Evolutionary conservation across 2,329 filamentous ascomycete species (phyloP).

Genomic region (Curvularia verruculosa): DNA sequence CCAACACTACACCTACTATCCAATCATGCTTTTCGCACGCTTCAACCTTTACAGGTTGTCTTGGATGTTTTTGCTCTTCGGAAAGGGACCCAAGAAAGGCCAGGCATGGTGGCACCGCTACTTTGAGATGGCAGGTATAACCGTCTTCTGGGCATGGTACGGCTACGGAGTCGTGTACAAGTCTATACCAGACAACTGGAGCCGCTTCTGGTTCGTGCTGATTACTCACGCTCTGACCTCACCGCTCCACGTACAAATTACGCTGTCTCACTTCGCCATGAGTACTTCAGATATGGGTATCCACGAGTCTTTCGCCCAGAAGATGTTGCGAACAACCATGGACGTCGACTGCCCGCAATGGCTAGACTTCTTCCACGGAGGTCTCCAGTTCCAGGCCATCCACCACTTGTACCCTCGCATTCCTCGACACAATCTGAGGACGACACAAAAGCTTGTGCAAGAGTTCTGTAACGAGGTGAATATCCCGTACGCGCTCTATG

Average conservation of each 20-base stretch:
- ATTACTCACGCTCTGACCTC: conserved; percentile 69
- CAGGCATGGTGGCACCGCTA: conserved; percentile 72
- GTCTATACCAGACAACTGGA: conserved; percentile 63
- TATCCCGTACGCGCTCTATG: conserved; percentile 67
- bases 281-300: conserved; percentile 68
- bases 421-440: conserved; percentile 70
- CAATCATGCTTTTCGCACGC: conserved; percentile 69
- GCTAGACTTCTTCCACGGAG: conserved; percentile 75
- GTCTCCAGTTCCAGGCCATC: conserved; percentile 74
- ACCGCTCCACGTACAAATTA: conserved; percentile 74
- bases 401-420: conserved; percentile 73
- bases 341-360: conserved; percentile 74
- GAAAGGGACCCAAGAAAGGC: conserved; percentile 61
- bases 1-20: conserved; percentile 73
- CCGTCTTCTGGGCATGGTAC: conserved; percentile 71
- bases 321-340: conserved; percentile 74
- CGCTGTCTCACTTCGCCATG: conserved; percentile 75
- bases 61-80: conserved; percentile 67
- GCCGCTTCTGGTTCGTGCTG: conserved; percentile 66
- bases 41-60: conserved; percentile 75
- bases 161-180: conserved; percentile 69
- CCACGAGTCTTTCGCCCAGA: conserved; percentile 70
- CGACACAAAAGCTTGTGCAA: conserved; percentile 64
- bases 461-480: conserved; percentile 69
- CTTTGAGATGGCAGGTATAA: conserved; percentile 67